phyloP scores from a whole-genome alignment of 306 rosid genomes.

The Trifolium fragiferum region DNA sequence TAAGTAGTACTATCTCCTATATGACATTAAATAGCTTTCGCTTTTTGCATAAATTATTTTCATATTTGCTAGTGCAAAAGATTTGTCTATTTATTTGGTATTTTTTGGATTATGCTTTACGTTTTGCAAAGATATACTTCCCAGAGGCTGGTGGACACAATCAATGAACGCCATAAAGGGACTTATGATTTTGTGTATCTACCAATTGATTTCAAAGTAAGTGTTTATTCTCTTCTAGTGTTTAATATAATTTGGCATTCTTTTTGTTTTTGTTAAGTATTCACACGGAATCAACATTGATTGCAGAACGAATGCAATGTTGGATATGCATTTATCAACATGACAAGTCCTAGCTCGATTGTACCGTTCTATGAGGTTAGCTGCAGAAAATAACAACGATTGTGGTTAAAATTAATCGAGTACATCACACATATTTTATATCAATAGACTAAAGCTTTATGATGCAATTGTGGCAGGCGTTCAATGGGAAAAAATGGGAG shows the following conservation, averaged over 20 bases:
- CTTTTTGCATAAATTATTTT: not conserved
- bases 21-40: too few relatives aligned
- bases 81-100: conserved; percentile 22
- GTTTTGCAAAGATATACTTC: conserved; percentile 65
- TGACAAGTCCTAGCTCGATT: conserved; percentile 66
- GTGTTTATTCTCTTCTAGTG: conserved; percentile 27
- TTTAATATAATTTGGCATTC: not conserved
- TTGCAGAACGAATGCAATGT: conserved; percentile 82
- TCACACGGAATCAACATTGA: conserved; percentile 27
- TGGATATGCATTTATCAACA: conserved; percentile 84
- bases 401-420: not conserved
- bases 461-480: conserved; percentile 52
- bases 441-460: conserved; percentile 21
- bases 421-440: not conserved
- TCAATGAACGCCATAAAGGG: conserved; percentile 66
- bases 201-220: conserved; percentile 78
- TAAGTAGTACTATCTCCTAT: conserved; percentile 33
- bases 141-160: conserved; percentile 72
- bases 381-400: not conserved
- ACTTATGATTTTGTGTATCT: conserved; percentile 76
- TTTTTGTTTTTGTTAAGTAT: not conserved
- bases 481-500: conserved; percentile 78
- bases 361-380: conserved; percentile 71
- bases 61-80: conserved; percentile 4
- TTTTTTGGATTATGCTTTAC: conserved; percentile 29